phyloP scores from a whole-genome alignment of 164 flowering plant species.

The Vitis rotundifolia region DNA sequence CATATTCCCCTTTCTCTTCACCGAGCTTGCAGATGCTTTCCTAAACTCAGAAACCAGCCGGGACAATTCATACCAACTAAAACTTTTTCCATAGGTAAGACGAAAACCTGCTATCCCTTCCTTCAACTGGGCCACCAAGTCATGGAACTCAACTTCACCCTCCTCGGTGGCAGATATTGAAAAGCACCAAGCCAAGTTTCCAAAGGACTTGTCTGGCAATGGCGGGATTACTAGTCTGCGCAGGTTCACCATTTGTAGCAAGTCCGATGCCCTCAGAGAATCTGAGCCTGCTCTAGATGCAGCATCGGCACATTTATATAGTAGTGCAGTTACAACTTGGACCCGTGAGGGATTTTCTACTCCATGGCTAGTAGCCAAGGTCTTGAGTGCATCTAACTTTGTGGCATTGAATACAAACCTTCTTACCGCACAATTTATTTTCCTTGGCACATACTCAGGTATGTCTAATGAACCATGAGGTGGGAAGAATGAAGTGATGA shows the following conservation, averaged over 20 bases:
- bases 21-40: background rate
- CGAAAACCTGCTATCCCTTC: background rate
- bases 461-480: background rate
- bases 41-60: background rate
- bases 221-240: constrained; percentile 22
- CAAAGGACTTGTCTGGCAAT: constrained; percentile 16
- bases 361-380: background rate
- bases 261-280: background rate
- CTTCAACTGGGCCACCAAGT: constrained; percentile 17
- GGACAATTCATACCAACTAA: background rate
- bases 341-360: constrained; percentile 20
- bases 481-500: constrained; percentile 10
- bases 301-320: constrained; percentile 18
- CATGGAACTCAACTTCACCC: background rate
- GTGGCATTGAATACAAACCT: constrained; percentile 25
- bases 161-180: background rate
- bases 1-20: background rate
- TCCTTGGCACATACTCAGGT: background rate
- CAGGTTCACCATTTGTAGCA: constrained; percentile 17
- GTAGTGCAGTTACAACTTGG: constrained; percentile 25
- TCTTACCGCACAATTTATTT: background rate
- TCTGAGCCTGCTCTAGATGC: constrained; percentile 4
- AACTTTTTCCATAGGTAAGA: background rate
- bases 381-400: constrained; percentile 14
- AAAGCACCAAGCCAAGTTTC: constrained; percentile 10